A percentile compares a stretch with the other conserved stretches of the same genome.
Evolutionary conservation across 2,329 filamentous ascomycete genomes (phyloP).

Genomic region (Phialemonium atrogriseum): DNA sequence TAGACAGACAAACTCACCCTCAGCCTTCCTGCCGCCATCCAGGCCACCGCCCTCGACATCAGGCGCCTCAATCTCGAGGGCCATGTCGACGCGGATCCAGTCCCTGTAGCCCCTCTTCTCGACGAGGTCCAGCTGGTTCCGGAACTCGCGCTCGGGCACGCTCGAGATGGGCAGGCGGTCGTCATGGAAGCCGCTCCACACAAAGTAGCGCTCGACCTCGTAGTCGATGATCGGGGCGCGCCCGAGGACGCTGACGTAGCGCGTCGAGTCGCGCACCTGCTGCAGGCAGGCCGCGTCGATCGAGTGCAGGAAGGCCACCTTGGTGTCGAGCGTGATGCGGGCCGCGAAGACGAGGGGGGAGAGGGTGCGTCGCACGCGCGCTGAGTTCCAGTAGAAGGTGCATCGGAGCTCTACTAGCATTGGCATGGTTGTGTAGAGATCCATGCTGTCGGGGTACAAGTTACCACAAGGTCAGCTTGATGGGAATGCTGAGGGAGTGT

Average conservation of each 20-base stretch:
- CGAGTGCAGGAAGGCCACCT: background rate
- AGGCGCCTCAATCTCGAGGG: slow-evolving; percentile 2
- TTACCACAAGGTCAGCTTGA: too few relatives aligned
- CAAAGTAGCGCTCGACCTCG: slow-evolving; percentile 1
- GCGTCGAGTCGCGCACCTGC: background rate
- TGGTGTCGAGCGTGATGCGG: background rate
- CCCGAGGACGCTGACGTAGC: background rate
- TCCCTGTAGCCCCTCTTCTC: slow-evolving; percentile 1
- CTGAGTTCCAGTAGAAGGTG: slow-evolving; percentile 1
- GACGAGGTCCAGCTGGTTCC: slow-evolving; percentile 1
- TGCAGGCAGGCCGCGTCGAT: slow-evolving; percentile 1
- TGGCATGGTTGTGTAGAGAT: background rate
- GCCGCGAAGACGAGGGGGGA: background rate
- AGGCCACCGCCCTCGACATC: background rate
- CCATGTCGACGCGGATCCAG: slow-evolving; percentile 1
- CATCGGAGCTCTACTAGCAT: slow-evolving; percentile 1
- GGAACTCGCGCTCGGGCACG: background rate
- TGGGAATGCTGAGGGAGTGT: too few relatives aligned
- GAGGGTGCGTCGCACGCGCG: background rate
- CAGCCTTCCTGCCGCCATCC: background rate
- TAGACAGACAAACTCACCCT: background rate
- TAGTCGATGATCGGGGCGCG: background rate
- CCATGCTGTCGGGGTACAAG: too few relatives aligned
- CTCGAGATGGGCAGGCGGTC: background rate
- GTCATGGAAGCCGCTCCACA: slow-evolving; percentile 1